These are phyloP conservation scores for Mollisiaceae sp. DNA, from an alignment of 2,329 filamentous ascomycete species.

Conservation along the genomic window DNA sequence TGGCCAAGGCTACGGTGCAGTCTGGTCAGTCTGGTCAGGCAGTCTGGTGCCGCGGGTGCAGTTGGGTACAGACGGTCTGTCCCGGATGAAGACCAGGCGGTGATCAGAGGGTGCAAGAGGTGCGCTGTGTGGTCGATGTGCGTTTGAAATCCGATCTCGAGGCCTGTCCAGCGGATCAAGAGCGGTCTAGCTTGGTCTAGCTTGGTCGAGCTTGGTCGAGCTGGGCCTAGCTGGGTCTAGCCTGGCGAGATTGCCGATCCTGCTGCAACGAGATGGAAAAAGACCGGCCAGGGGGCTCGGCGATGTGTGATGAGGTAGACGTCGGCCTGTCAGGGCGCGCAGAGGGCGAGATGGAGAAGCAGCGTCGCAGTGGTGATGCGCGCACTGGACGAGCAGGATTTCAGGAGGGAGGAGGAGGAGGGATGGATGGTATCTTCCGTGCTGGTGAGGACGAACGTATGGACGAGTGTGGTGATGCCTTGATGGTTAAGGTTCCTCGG, in stretches of 20 bases:
- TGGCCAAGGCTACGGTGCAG: neutral
- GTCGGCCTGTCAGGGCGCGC: neutral
- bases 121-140: too few species aligned
- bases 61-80: neutral
- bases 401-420: too few species aligned
- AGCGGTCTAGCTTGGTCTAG: neutral
- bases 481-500: too few species aligned
- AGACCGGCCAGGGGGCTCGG: neutral
- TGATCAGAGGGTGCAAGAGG: neutral
- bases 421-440: neutral
- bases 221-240: neutral
- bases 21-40: too few species aligned
- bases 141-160: slow-evolving; percentile 7
- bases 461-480: too few species aligned
- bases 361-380: neutral
- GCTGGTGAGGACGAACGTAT: too few species aligned
- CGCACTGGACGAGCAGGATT: neutral
- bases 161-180: neutral
- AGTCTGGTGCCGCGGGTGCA: neutral
- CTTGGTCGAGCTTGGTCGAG: neutral
- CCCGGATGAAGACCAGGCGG: slow-evolving; percentile 1
- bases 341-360: too few species aligned
- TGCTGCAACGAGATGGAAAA: too few species aligned
- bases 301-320: slow-evolving; percentile 22
- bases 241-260: slow-evolving; percentile 12